A percentile compares a stretch with the other conserved stretches of the same genome.
Evolutionary conservation across 2,329 filamentous ascomycete species (phyloP).

Genomic region (Pseudogymnoascus sp.): DNA sequence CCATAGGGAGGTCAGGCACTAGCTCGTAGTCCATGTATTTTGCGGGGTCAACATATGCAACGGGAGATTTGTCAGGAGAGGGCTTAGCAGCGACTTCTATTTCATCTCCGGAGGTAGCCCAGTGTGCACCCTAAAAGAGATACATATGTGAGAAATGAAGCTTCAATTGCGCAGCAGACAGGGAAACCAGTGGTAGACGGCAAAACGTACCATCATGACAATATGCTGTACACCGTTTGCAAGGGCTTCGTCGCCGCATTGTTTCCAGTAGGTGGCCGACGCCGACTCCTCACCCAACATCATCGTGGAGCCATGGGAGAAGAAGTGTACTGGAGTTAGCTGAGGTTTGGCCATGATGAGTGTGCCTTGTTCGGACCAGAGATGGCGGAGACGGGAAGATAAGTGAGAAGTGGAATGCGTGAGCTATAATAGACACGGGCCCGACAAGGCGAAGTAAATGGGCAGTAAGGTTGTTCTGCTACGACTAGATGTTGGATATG

Average conservation of each 20-base stretch:
- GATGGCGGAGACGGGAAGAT: neutral
- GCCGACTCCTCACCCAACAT: slow-evolving; percentile 59
- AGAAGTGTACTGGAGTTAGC: slow-evolving; percentile 54
- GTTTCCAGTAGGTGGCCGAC: slow-evolving; percentile 59
- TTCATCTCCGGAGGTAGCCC: slow-evolving; percentile 48
- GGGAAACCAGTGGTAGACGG: neutral
- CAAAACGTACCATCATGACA: slow-evolving; percentile 51
- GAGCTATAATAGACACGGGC: neutral
- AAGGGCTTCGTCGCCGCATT: slow-evolving; percentile 55
- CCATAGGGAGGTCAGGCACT: slow-evolving; percentile 49
- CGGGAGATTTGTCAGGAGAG: slow-evolving; percentile 51
- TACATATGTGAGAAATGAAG: neutral
- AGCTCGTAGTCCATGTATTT: slow-evolving; percentile 58
- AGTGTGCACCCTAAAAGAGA: slow-evolving; percentile 51
- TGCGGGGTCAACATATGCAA: slow-evolving; percentile 57
- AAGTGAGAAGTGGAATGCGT: neutral
- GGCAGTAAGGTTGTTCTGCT: neutral
- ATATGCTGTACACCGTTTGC: slow-evolving; percentile 52
- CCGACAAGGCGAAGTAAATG: neutral
- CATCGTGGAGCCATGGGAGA: slow-evolving; percentile 65
- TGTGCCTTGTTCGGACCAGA: neutral
- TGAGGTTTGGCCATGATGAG: neutral
- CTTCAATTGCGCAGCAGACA: neutral
- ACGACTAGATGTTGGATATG: neutral
- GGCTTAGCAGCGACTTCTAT: slow-evolving; percentile 57